Base-by-base conservation (phyloP, 305 asterid species). In the Fraxinus baroniana region DNA sequence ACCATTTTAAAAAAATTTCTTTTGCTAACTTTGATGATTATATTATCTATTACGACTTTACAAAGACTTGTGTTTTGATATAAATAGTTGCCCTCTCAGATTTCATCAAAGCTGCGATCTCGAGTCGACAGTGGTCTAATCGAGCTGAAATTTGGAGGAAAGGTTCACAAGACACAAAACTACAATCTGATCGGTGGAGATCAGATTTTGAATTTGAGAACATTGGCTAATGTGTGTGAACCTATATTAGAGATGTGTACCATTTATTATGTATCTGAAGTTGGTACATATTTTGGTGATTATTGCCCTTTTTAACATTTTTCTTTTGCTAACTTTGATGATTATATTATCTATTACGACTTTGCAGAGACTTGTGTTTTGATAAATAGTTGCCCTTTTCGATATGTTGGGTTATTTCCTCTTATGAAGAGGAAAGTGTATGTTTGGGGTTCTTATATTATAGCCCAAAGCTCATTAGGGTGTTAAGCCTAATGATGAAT, bases 261-360 rank as follows among this genome's bases (percentile, higher is more conserved):
- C 68, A 22, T 78, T 81, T 28, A 73, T 81, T 81, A 26, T 83
- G 78, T 81, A 78, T 74, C 78, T 60, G 82, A 80, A 72, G 24
- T 49, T n/a, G 10, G 37, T 75, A 71, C 41, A 17, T 26, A 15
- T n/a, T 70, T 24, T 26, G n/a, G n/a, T 35, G 7, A 49, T 46
- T 66, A 5, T 70, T 49, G 3, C 20, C 2, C 3, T 22, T 41
- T 75, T 20, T 2, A 2, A 2, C 26, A 28, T 1, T 7, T 5
- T n/a, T n/a, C 10, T 39, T 41, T 75, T 75, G n/a, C 30, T 13
- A 35, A 26, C n/a, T 39, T 41, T 20, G 28, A 20, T n/a, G 4
- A 17, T 74, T 35, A 12, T 73, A 10, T 41, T 15, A 24, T 44
- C 18, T 35, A 7, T 32, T 73, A 41, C 15, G 30, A 74, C 12